Base-by-base conservation (phyloP, 2,329 filamentous ascomycete genomes). In the Sphaerulina vaccinii region DNA sequence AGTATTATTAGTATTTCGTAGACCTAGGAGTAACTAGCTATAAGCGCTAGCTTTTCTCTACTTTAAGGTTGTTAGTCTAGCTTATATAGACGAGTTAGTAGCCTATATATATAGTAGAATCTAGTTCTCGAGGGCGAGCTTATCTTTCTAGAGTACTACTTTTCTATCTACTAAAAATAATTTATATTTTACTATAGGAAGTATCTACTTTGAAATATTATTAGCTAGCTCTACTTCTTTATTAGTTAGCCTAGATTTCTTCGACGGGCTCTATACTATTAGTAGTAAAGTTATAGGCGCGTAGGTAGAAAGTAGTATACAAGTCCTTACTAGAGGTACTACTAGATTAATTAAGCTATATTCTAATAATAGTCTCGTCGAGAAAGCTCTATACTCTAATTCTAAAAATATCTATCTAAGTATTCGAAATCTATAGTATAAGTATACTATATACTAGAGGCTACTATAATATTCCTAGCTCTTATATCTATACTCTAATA, bases 381-480 rank as follows among this genome's bases (percentile, higher is more conserved):
- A 51, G 16, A 46, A 51, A 40, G 41, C 41, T 15, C 23, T 22
- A n/a, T 22, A 45, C 13, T 21, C 40, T 10, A 35, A 45, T 16
- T 41, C 46, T 3, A 27, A 24, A 21, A 23, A 46, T 32, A 10
- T 23, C 15, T 19, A 46, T 29, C 41, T 29, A 19, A 51, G 49
- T 15, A 24, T 45, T 11, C 33, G 35, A 33, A 41, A 51, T 18
- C 35, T 51, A n/a, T 41, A 22, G 19, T 33, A 35, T 19, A 41
- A 51, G 32, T 51, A 51, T 29, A 22, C 15, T 13, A 40, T 40
- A 16, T 51, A 51, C 15, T 40, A 44, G 24, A 44, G 48, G 27
- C 33, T 51, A 18, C 48, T 21, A 39, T 19, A 37, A 45, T 40
- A 51, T 16, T 29, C 40, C 15, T 41, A 41, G 5, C 18, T 51